Conservation (phyloP, 2,329 filamentous ascomycete species). For the Tolypocladium capitatum region DNA sequence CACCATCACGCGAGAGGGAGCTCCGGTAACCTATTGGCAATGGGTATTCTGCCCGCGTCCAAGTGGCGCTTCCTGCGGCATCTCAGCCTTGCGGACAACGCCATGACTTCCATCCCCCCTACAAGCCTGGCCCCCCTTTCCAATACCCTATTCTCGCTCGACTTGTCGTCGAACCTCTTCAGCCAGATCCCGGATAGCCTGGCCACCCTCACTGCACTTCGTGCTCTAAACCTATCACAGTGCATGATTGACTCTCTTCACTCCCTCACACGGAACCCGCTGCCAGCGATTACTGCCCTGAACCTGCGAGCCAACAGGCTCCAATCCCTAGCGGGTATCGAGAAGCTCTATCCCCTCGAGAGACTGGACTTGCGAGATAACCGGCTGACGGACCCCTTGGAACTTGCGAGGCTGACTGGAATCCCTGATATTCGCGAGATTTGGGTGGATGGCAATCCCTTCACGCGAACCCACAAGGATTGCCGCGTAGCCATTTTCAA, state of each 20-base stretch:
- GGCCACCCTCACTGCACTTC: slow-evolving; percentile 71
- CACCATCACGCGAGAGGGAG: slow-evolving; percentile 53
- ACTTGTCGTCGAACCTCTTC: slow-evolving; percentile 86
- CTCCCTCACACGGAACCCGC: slow-evolving; percentile 69
- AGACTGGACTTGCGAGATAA: slow-evolving; percentile 87
- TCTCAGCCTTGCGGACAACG: slow-evolving; percentile 83
- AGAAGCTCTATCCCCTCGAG: slow-evolving; percentile 78
- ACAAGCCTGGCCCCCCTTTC: slow-evolving; percentile 69
- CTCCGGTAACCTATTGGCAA: slow-evolving; percentile 61
- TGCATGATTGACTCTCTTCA: slow-evolving; percentile 96
- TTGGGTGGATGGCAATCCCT: slow-evolving; percentile 85
- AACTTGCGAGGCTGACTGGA: slow-evolving; percentile 76
- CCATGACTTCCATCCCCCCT: slow-evolving; percentile 65
- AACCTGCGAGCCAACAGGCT: slow-evolving; percentile 85
- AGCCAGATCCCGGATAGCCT: slow-evolving; percentile 88
- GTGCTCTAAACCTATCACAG: slow-evolving; percentile 83
- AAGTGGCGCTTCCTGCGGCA: slow-evolving; percentile 96
- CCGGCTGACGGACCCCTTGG: slow-evolving; percentile 75
- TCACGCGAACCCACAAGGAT: slow-evolving; percentile 71
- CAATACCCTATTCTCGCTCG: slow-evolving; percentile 80
- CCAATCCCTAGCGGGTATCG: slow-evolving; percentile 75
- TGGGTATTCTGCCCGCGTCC: slow-evolving; percentile 61
- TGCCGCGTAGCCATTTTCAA: slow-evolving; percentile 93
- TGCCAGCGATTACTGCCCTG: slow-evolving; percentile 85
- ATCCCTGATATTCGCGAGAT: slow-evolving; percentile 88